These are phyloP conservation scores for Musa beccarii DNA, from an alignment of 176 grass and related monocot genomes.

Conservation along the genomic window DNA sequence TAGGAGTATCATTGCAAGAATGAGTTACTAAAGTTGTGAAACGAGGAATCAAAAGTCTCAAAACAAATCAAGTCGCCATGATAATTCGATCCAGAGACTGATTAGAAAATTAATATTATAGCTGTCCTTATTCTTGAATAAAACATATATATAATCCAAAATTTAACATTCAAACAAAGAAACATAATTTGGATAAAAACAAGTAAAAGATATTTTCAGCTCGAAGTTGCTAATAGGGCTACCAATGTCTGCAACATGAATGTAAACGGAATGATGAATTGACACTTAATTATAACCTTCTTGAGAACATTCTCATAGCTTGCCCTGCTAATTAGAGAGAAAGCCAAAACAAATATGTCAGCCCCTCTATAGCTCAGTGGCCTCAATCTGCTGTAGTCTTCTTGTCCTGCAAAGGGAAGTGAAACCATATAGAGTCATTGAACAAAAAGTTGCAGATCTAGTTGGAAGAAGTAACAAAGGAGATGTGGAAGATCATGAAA, in stretches of 20 bases:
- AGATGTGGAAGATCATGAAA: slow-evolving; percentile 1
- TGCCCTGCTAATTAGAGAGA: slow-evolving; percentile 88
- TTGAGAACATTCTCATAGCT: slow-evolving; percentile 95
- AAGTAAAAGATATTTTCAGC: neutral
- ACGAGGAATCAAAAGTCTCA: neutral
- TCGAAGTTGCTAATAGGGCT: neutral
- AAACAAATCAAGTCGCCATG: neutral
- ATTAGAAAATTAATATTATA: neutral
- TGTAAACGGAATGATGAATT: neutral
- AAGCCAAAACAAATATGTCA: slow-evolving; percentile 76
- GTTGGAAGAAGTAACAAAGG: neutral
- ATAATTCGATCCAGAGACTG: neutral
- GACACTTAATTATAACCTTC: slow-evolving; percentile 35
- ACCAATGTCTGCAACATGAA: neutral
- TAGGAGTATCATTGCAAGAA: neutral
- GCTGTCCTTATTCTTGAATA: too few relatives aligned
- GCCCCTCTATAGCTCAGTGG: slow-evolving; percentile 88
- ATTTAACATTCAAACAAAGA: too few relatives aligned
- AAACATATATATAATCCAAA: too few relatives aligned
- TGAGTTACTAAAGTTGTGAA: too few relatives aligned
- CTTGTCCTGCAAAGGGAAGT: slow-evolving; percentile 47
- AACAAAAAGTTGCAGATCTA: neutral
- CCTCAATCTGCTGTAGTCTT: slow-evolving; percentile 92
- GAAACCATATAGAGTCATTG: neutral
- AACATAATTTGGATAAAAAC: neutral